phyloP scores from a whole-genome alignment of 805 yeast species.

The Saccharomycopsis javanensis region DNA sequence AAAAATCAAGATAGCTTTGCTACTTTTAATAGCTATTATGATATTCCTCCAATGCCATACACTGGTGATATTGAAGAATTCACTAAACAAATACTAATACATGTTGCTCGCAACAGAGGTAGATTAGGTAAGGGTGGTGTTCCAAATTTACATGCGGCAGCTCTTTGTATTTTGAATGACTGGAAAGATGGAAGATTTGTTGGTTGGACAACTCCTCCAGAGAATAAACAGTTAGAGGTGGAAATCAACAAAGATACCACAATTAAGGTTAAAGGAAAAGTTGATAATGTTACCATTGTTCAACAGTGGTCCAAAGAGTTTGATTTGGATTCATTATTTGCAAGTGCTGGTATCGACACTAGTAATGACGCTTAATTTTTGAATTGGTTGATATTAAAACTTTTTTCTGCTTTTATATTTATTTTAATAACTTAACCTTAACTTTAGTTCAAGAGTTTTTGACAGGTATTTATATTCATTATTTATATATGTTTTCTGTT shows the following conservation, averaged over 20 bases:
- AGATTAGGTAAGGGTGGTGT: constrained; percentile 88
- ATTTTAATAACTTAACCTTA: too few relatives aligned
- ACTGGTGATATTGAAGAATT: constrained; percentile 54
- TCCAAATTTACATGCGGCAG: constrained; percentile 83
- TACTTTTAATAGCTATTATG: constrained; percentile 62
- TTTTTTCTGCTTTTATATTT: background rate
- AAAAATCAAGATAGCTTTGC: constrained; percentile 58
- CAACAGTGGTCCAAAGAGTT: constrained; percentile 87
- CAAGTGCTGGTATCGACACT: constrained; percentile 26
- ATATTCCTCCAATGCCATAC: constrained; percentile 64
- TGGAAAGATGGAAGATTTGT: constrained; percentile 95
- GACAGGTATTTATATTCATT: too few relatives aligned
- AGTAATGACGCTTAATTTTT: background rate
- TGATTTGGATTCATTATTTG: constrained; percentile 75
- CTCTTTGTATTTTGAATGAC: constrained; percentile 71
- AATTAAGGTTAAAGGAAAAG: constrained; percentile 33
- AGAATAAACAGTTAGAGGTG: constrained; percentile 17
- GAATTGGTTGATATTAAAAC: background rate
- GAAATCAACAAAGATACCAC: constrained; percentile 34
- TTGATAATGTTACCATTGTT: constrained; percentile 69
- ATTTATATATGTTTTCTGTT: background rate
- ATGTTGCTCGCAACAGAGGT: constrained; percentile 87
- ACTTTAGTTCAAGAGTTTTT: too few relatives aligned
- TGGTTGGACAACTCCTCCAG: constrained; percentile 79
- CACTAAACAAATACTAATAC: constrained; percentile 79